Evolutionary conservation across 257 asterid genomes (phyloP).

Genomic region (Gentiana straminea): DNA sequence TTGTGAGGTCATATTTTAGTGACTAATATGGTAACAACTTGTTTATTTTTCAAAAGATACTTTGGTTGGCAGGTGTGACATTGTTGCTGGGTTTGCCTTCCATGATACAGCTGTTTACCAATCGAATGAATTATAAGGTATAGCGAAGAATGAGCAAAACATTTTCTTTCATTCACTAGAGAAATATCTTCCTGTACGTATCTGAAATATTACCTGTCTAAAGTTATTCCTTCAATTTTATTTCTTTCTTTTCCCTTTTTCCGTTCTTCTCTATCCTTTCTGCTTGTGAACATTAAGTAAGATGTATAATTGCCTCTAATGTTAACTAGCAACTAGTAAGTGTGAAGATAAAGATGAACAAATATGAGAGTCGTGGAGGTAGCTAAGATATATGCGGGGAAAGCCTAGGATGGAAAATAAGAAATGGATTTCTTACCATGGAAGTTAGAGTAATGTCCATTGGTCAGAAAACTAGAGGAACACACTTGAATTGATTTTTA

Average conservation of each 20-base stretch:
- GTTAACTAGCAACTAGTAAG: no score
- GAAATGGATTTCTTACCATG: no score
- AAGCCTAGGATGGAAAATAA: no score
- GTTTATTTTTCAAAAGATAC: conserved; percentile 37
- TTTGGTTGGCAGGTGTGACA: conserved; percentile 66
- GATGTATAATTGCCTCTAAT: no score
- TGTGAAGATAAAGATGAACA: no score
- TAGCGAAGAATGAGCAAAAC: conserved; percentile 9
- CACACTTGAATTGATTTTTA: no score
- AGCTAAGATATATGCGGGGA: no score
- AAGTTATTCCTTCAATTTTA: background rate
- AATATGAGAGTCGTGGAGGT: no score
- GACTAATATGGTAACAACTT: background rate
- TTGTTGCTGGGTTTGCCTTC: conserved; percentile 66
- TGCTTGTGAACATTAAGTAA: background rate
- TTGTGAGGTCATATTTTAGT: conserved; percentile 1
- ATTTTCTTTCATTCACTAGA: background rate
- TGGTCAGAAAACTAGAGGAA: no score
- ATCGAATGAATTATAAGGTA: conserved; percentile 66
- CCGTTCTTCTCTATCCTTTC: background rate
- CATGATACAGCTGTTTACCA: conserved; percentile 55
- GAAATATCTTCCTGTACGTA: background rate
- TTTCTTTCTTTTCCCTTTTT: background rate
- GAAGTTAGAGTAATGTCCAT: no score
- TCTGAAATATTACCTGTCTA: background rate